Base-by-base conservation (phyloP, 306 rosid species). In the Acacia acuminata region DNA sequence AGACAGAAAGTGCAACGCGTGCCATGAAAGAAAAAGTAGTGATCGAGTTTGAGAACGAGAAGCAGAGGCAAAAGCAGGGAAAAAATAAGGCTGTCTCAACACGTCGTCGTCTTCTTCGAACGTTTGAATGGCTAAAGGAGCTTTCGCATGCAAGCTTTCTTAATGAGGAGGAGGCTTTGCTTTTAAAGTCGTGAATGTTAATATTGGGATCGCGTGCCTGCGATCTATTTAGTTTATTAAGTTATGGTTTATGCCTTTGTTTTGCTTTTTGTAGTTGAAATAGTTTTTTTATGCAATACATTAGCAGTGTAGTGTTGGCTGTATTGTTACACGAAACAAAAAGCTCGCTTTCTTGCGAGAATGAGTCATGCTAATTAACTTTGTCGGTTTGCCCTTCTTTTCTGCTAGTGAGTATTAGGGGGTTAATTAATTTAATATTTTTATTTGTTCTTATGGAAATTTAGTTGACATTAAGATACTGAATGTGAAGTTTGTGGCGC, bases 81-180 rank as follows among this genome's bases (percentile, higher is more conserved):
- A 89, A 90, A 88, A 85, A 53, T 20, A 56, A 85, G 67, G 85
- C 74, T n/a, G 81, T 78, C 87, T 90, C 91, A 73, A 15, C 51
- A 47, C 17, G 16, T 47, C 83, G 83, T 86, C 25, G 32, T 58
- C 83, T 83, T 86, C 90, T 75, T 81, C 85, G 91, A 87, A 92
- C 89, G 20, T 86, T 75, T 87, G 92, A 90, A 76, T 92, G 97
- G 97, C 65, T 92, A 77, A 86, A 83, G 84, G 88, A 83, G 83
- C 91, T 88, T 73, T 85, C 92, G 80, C 89, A 88, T 77, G 90
- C 81, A 83, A 78, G 69, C 66, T 74, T 77, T 53, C 74, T 77
- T 24, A 77, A 81, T 15, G 81, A 81, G 32, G 81, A 79, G 40
- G 75, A 60, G 80, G 42, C 79, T 70, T 83, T 70, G 79, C 53